Evolutionary conservation across 345 rosid genomes (phyloP), one percentile per base, ranked within the genome.

Genomic region (Pistacia integerrima): DNA sequence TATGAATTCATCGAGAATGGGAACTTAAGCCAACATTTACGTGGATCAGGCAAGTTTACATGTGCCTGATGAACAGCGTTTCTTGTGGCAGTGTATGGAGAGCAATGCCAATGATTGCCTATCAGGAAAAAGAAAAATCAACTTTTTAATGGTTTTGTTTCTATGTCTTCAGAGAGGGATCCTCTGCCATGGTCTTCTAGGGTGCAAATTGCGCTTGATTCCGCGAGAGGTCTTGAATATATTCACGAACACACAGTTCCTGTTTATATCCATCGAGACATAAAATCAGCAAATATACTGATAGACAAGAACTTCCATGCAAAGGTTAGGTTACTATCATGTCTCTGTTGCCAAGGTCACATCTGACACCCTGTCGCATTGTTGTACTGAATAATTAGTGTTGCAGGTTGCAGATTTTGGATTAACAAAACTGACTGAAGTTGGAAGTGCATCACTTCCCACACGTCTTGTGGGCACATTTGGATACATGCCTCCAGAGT

Each of bases 401-500:
- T 38, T 74, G 69, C 90, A 94, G 98, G 98, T 95, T 30, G 99
- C 99, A 17, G 99, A 91, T 89, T 96, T 96, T 78, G 98, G 99
- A 49, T 89, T 96, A 77, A 84, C 99, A 41, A 96, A 92, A 74
- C 85, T 96, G 70, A 90, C 95, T 46, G 94, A 93, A 82, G 92
- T 90, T n/a, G 99, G 94, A 79, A 81, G 92, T 76, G 11, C 85
- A 62, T 87, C 93, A 1, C 84, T 88, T 13, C 91, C 82, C 25
- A 87, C 97, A 22, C 89, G 92, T 70, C 94, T 94, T 55, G 94
- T 92, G 83, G 98, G 99, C 36, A 96, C 99, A 67, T 96, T 96
- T 83, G 99, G 99, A 82, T 96, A 96, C 83, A 96, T 96, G 99
- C 92, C 99, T 25, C 99, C 98, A 0, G 99, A 96, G 99, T 93